Base-by-base conservation (phyloP, 78 protist genomes). In the Mastigamoeba balamuthi region DNA sequence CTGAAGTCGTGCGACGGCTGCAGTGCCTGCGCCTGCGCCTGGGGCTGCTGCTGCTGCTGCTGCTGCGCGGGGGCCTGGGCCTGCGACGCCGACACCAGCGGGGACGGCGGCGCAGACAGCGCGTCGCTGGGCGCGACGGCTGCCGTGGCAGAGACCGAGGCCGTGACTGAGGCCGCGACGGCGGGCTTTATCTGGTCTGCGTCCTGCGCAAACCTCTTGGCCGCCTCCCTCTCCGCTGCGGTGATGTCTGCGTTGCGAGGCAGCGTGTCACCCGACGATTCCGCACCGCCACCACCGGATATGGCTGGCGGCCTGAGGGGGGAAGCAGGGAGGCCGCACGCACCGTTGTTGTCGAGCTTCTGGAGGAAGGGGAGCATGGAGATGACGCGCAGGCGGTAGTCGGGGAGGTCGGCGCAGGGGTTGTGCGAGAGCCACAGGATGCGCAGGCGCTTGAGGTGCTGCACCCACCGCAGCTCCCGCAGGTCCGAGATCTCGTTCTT, bases 391-490 rank as follows among this genome's bases (percentile, higher is more conserved):
- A 35, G 10, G 23, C 87, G 30, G 69, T 80, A 82, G 53, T 0
- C 39, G 25, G 23, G 40, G 6, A 0, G 25, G 6, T 8, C 40
- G 3, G 84, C 69, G 36, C 92, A 88, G 5, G 92, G 92, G 40
- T 88, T 88, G 52, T 76, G 78, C 38, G 73, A 42, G 17, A 88
- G 76, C 88, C 88, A 88, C 40, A 88, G 52, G 9, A 75, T 67
- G 6, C 29, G 1, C 33, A 88, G 42, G 25, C 74, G 0, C n/a
- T 76, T 25, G 27, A 70, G 67, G 27, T 63, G 5, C 33, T 28
- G 37, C 40, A 83, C 66, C 44, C 75, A 72, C n/a, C 27, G 6
- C 71, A 88, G 75, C 4, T 79, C 86, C 4, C 9, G 27, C 17
- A 88, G 37, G 37, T 66, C 67, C 4, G 42, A 28, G 4, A 88